These are phyloP conservation scores for Chaetomium fimeti DNA, from an alignment of 495 filamentous ascomycete genomes.

Conservation along the genomic window DNA sequence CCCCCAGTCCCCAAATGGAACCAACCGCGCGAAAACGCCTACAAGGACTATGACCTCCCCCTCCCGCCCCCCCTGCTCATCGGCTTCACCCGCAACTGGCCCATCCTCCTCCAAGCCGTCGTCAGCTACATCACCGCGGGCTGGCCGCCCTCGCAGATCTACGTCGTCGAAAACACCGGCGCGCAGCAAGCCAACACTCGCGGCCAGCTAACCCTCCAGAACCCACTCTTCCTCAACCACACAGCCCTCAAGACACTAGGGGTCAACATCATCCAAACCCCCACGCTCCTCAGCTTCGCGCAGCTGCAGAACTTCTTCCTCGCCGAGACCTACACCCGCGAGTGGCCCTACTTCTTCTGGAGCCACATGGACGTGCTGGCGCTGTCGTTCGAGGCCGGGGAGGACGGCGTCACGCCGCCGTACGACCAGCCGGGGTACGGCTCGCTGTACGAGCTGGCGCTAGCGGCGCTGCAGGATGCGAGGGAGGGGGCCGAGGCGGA, in stretches of 20 bases:
- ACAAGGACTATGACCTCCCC: conserved; percentile 39
- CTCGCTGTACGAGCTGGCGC: conserved; percentile 48
- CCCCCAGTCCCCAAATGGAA: conserved; percentile 50
- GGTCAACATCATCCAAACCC: conserved; percentile 57
- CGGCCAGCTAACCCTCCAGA: conserved; percentile 54
- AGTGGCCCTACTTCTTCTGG: conserved; percentile 61
- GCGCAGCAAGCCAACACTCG: conserved; percentile 55
- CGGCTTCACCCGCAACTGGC: conserved; percentile 60
- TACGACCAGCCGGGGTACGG: conserved; percentile 36
- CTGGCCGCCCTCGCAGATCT: conserved; percentile 61
- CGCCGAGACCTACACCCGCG: conserved; percentile 52
- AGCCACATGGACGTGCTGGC: conserved; percentile 58
- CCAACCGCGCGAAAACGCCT: conserved; percentile 34
- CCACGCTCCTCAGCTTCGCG: conserved; percentile 59
- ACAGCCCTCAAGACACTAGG: conserved; percentile 51
- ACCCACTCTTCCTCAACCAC: conserved; percentile 63
- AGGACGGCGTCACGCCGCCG: conserved; percentile 20
- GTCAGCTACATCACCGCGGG: conserved; percentile 60
- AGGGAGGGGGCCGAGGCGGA: no score
- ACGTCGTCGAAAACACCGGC: conserved; percentile 63
- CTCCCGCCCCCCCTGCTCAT: conserved; percentile 54
- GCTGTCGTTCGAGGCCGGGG: conserved; percentile 52
- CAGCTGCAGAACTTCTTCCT: conserved; percentile 65
- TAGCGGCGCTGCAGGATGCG: no score
- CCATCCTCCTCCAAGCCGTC: conserved; percentile 58